Percentiles rank a stretch among this genome's conserved stretches.
These are phyloP conservation scores for Tylopilus felleus DNA, from an alignment of 768 basidiomycete species.

Conservation along the genomic window DNA sequence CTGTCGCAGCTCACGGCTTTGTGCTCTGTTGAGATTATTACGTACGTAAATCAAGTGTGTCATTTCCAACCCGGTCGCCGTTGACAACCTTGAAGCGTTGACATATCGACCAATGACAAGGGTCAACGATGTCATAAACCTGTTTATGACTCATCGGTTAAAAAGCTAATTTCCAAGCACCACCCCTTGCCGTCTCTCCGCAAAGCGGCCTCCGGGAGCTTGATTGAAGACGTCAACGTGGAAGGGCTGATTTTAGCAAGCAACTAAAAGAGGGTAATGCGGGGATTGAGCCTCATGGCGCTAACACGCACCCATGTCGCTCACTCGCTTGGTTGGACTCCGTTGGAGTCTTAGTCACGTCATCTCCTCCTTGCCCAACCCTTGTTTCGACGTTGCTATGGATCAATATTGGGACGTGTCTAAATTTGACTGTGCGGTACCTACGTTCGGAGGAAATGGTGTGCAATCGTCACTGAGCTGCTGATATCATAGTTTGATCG, in stretches of 20 bases:
- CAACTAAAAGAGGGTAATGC: neutral
- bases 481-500: neutral
- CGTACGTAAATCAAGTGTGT: neutral
- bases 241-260: neutral
- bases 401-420: neutral
- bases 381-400: neutral
- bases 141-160: constrained; percentile 3
- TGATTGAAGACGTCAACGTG: neutral
- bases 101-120: constrained; percentile 5
- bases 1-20: too few species aligned
- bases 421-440: neutral
- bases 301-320: neutral
- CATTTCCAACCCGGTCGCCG: neutral
- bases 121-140: neutral
- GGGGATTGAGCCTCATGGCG: neutral
- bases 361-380: neutral
- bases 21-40: neutral
- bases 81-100: neutral
- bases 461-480: neutral
- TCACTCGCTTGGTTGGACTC: neutral
- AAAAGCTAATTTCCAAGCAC: neutral
- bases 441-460: neutral
- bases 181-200: neutral
- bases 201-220: neutral
- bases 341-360: neutral